Base-by-base conservation (phyloP, 441 rosid genomes). In the Brassica hybrid region DNA sequence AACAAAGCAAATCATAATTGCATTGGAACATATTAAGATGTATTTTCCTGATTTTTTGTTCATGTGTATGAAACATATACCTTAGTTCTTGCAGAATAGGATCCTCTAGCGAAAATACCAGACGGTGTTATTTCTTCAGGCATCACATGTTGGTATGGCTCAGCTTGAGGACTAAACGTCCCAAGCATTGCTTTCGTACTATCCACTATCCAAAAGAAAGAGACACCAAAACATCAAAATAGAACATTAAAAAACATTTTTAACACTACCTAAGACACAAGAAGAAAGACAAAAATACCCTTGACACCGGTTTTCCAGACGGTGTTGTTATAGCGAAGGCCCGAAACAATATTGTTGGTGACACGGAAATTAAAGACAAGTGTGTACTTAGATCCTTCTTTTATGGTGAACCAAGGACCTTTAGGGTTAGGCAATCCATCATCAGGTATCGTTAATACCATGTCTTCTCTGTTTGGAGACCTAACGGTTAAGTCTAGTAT, bases 241-340 rank as follows among this genome's bases (percentile, higher is more conserved):
- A 25, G 0, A 11, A 59, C 1, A 34, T 9, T 60, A n/a, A 4
- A 0, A 6, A 4, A 12, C 5, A 11, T 21, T 12, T 11, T 2
- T n/a, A 63, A 60, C n/a, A 66, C 6, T 9, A 43, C 30, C 1
- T 1, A 12, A 61, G 45, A 79, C 18, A 13, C 19, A 3, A 45
- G 7, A 0, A 0, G 38, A 50, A 16, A 48, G 8, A 63, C 5
- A 60, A 6, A 60, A 60, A 13, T 79, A 87, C 91, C 91, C 61
- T 83, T 80, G 7, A 86, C 75, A 61, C 86, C 86, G 0, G 91
- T 76, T 83, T 87, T 87, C 89, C 89, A 87, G 11, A 87, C 89
- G 8, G 88, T 84, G 45, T 86, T 86, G 60, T 78, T 79, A 30
- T 87, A 85, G 13, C 85, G 83, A 62, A 87, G 86, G 17, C 89